Base-by-base conservation (phyloP, 2,329 filamentous ascomycete species). In the Tolypocladium nubicola region DNA sequence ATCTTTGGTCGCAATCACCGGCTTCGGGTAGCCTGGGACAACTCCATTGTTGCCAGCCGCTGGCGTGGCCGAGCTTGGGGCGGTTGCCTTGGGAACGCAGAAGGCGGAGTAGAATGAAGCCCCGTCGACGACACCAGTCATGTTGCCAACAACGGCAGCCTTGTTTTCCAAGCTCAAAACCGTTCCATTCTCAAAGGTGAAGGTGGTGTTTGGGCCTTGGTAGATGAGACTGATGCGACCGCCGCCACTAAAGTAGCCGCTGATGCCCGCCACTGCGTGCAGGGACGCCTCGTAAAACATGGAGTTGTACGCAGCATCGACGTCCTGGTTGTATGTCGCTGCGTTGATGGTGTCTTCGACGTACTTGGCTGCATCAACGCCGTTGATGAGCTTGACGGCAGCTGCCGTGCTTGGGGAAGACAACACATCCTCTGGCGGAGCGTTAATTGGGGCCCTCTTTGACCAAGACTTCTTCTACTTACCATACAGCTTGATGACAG, bases 101-200 rank as follows among this genome's bases (percentile, higher is more conserved):
- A 74, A 73, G 53, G 62, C 65, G 21, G 61, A 54, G 55, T 70
- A 74, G 61, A 71, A 69, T 14, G 67, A 68, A 2, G 60, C 60
- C 7, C 71, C 71, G 50, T 72, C 67, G 0, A 62, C 61, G 9
- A 74, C 63, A 49, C 62, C 65, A 7, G 60, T 62, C 56, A 73
- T 63, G 47, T 68, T 58, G 5, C 60, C 59, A n/a, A 63, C 63
- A 50, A 73, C 64, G 1, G 54, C 54, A 3, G 72, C 70, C 10
- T 61, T 62, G 47, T 73, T 73, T 54, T 68, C 62, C 7, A 67
- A 57, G 1, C 64, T 65, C 16, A 63, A 35, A 40, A 60, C 63
- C 7, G 69, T 71, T 52, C 72, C 72, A 60, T 75, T 73, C 38
- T 63, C 66, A 52, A 72, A 75, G 2, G 68, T 70, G 5, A 75